phyloP scores from a whole-genome alignment of 345 rosid genomes.

The Lumnitzera littorea region DNA sequence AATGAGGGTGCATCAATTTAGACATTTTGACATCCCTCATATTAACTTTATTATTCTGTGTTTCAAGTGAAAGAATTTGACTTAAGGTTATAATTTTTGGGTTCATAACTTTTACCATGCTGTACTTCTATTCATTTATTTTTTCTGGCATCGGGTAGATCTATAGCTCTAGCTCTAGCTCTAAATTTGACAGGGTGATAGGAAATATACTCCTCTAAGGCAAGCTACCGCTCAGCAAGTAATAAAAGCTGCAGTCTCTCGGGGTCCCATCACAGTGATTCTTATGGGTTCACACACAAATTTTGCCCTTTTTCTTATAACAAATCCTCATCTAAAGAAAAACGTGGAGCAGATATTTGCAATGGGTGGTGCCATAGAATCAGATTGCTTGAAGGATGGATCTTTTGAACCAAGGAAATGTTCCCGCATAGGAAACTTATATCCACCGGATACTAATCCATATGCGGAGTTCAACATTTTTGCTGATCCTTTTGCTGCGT shows the following conservation, averaged over 20 bases:
- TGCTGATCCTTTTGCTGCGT: conserved; percentile 21
- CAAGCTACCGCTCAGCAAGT: conserved; percentile 20
- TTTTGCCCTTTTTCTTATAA: conserved; percentile 15
- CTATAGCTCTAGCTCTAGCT: no score
- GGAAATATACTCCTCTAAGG: conserved; percentile 17
- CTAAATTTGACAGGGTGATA: conserved; percentile 9
- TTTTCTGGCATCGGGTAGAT: no score
- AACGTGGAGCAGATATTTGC: conserved; percentile 19
- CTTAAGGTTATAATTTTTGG: no score
- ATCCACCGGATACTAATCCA: conserved; percentile 11
- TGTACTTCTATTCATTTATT: no score
- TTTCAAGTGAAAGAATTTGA: no score
- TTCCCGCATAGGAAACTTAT: conserved; percentile 8
- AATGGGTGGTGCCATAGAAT: conserved; percentile 20
- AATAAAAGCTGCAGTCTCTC: conserved; percentile 10
- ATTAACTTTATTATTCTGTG: no score
- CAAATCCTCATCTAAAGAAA: conserved; percentile 21
- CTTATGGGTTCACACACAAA: conserved; percentile 18
- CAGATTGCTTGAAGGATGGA: not conserved
- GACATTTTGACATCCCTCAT: no score
- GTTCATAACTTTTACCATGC: no score
- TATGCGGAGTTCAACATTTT: conserved; percentile 22
- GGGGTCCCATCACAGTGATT: conserved; percentile 16
- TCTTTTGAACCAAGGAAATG: no score
- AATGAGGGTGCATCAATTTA: no score